Percentiles rank a stretch among this genome's conserved stretches.
Conservation (phyloP, 2,329 filamentous ascomycete genomes). For the Curvularia sp. region DNA sequence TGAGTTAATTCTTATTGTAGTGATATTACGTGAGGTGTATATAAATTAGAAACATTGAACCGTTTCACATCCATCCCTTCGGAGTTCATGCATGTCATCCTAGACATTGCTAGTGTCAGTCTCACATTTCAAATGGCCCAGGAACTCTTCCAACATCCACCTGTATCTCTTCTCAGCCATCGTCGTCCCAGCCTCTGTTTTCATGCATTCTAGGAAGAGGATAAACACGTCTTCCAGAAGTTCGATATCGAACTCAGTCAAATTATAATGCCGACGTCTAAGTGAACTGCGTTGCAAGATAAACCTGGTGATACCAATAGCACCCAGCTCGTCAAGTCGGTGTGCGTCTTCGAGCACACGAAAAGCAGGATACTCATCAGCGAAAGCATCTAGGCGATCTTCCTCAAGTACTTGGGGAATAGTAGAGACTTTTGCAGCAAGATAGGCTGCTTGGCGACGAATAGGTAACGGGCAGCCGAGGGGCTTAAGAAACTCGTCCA, state of each 20-base stretch:
- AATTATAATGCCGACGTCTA: too few relatives aligned
- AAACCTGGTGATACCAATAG: background rate
- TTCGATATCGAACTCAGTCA: background rate
- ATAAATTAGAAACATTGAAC: background rate
- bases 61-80: background rate
- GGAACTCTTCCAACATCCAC: background rate
- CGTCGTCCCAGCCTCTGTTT: conserved; percentile 2
- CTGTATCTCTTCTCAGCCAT: background rate
- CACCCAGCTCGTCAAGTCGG: background rate
- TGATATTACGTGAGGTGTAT: background rate
- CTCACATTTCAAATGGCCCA: background rate
- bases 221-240: background rate
- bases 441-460: background rate
- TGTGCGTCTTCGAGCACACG: conserved; percentile 3
- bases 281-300: too few relatives aligned
- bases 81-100: background rate
- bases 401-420: background rate
- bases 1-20: background rate
- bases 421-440: background rate
- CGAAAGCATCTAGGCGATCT: background rate
- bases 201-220: background rate
- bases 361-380: background rate
- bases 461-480: background rate
- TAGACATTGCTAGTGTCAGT: conserved; percentile 1
- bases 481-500: background rate